A percentile compares a stretch with the other conserved stretches of the same genome.
Evolutionary conservation across 371 early-diverging fungal genomes (phyloP).

Genomic region (Circinella umbellata): DNA sequence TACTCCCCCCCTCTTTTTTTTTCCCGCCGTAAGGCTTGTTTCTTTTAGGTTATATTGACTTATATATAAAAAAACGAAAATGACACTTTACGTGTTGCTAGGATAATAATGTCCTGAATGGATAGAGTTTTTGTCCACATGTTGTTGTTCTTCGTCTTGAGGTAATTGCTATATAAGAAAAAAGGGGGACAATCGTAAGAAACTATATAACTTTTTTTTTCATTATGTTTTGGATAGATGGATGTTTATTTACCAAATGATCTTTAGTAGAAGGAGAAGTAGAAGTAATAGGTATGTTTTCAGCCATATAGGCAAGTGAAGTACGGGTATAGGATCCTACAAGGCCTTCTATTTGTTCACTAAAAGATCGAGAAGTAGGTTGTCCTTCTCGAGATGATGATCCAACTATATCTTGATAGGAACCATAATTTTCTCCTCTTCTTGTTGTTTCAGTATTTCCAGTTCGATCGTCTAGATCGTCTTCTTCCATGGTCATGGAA

Average conservation of each 20-base stretch:
- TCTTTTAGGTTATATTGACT: slow-evolving; percentile 11
- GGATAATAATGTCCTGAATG: slow-evolving; percentile 7
- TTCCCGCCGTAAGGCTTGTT: neutral
- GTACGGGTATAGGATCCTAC: slow-evolving; percentile 50
- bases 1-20: neutral
- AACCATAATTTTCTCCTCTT: neutral
- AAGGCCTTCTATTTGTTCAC: slow-evolving; percentile 33
- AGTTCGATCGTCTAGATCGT: slow-evolving; percentile 1
- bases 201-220: too few relatives aligned
- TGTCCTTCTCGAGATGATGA: neutral
- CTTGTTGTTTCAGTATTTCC: neutral
- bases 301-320: slow-evolving; percentile 40
- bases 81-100: slow-evolving; percentile 8
- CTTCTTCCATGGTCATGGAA: neutral
- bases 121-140: slow-evolving; percentile 9
- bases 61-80: neutral
- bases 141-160: slow-evolving; percentile 14
- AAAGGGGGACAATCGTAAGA: too few relatives aligned
- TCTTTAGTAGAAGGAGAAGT: slow-evolving; percentile 14
- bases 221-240: too few relatives aligned
- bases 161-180: neutral
- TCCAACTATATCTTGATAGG: neutral
- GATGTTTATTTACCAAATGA: neutral
- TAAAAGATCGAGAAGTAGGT: slow-evolving; percentile 28
- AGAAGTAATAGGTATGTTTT: slow-evolving; percentile 28